Base-by-base conservation (phyloP, 352 stramenopile genomes). In the Peronospora belbahrii region DNA sequence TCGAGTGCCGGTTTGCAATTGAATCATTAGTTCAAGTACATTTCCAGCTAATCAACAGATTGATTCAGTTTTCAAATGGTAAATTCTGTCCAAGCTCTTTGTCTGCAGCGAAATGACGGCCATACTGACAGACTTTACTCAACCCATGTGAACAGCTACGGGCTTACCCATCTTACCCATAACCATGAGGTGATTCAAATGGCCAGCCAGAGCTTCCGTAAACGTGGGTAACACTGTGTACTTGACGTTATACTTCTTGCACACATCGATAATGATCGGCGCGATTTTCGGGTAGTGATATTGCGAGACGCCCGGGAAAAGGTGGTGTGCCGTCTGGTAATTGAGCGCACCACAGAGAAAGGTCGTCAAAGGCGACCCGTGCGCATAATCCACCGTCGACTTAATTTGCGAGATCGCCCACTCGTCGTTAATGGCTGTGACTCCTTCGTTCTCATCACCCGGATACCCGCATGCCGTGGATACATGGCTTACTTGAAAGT, bases 321-420 rank as follows among this genome's bases (percentile, higher is more conserved):
- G 59, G 65, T 94, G 82, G 65, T 93, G 81, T 51, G 96, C 95
- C 56, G 97, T 89, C 64, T 98, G 95, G 64, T 98, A 98, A 73
- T 98, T 98, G 13, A 98, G 74, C 49, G 84, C 96, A 48, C 93
- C 95, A 25, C 91, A 79, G n/a, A 97, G 63, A 69, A 98, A 98
- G 35, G 96, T 85, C 42, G 84, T 87, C 17, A 97, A 10, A 31
- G 60, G 54, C 50, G 72, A 93, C 37, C 74, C 67, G 50, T 95
- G 74, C 34, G 62, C 71, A 69, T 97, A 98, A 65, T 98, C 95
- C 40, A 97, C 93, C 39, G 82, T 93, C 35, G 93, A 96, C 71
- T 96, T 95, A 51, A 97, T 76, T 69, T 98, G 93, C 44, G 83
- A 87, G 36, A 92, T 76, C 25, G 91, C 93, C 91, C 93, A 97